A percentile compares a stretch with the other conserved stretches of the same genome.
phyloP scores from a whole-genome alignment of 176 grass and related monocot species.

The bread wheat (Triticum aestivum) region DNA sequence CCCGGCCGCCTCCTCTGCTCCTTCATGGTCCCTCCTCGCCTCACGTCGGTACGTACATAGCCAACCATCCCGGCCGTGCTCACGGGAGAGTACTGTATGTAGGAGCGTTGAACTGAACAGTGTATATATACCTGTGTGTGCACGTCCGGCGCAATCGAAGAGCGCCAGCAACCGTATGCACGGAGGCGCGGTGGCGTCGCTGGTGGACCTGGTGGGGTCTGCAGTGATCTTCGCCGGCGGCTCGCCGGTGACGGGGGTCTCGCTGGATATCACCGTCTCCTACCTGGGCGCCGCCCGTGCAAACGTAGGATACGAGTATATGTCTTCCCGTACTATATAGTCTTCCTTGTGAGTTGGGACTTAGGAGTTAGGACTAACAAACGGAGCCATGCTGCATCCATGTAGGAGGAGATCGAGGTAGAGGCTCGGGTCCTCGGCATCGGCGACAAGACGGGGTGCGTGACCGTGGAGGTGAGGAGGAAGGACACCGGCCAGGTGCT shows the following conservation, averaged over 20 bases:
- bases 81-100: too few species aligned
- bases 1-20: conserved; percentile 20
- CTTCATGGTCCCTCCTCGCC: conserved; percentile 33
- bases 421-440: conserved; percentile 32
- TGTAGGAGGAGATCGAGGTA: conserved; percentile 42
- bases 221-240: conserved; percentile 33
- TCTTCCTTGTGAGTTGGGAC: too few species aligned
- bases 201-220: conserved; percentile 34
- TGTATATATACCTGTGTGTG: too few species aligned
- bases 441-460: conserved; percentile 16
- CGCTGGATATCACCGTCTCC: conserved; percentile 31
- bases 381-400: background rate
- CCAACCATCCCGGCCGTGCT: too few species aligned
- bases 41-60: conserved; percentile 5
- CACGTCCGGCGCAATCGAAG: background rate
- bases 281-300: conserved; percentile 13
- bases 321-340: too few species aligned
- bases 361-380: background rate
- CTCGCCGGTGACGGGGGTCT: conserved; percentile 29
- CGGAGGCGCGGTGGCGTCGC: conserved; percentile 33
- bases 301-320: background rate
- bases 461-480: conserved; percentile 36
- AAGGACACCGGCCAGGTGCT: conserved; percentile 38
- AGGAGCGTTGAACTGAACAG: too few species aligned
- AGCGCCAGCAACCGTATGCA: conserved; percentile 17